Percentiles rank a stretch among this genome's conserved stretches.
phyloP scores from a whole-genome alignment of 2,329 filamentous ascomycete species.

The Hysterium pulicare region DNA sequence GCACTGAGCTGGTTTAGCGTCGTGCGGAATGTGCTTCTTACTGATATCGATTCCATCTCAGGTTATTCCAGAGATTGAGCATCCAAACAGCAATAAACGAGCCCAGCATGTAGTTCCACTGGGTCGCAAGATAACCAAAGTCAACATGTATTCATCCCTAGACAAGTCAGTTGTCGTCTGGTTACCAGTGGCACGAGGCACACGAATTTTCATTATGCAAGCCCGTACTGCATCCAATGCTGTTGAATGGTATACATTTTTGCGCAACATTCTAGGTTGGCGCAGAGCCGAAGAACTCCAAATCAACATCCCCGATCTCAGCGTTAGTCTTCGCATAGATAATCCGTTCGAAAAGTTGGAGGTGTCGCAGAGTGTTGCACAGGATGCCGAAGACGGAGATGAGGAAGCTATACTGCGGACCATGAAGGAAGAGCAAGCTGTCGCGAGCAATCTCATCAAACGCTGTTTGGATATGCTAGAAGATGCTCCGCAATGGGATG shows the following conservation, averaged over 20 bases:
- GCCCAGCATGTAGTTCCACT: conserved; percentile 58
- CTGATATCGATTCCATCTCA: conserved; percentile 15
- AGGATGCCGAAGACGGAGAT: conserved; percentile 43
- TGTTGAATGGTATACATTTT: conserved; percentile 67
- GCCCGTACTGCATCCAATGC: conserved; percentile 59
- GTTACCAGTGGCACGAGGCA: conserved; percentile 52
- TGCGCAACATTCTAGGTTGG: conserved; percentile 59
- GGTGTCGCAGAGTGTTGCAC: conserved; percentile 38
- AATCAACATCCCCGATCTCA: conserved; percentile 62
- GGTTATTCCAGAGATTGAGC: conserved; percentile 60
- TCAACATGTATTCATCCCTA: conserved; percentile 63
- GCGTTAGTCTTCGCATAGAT: conserved; percentile 55
- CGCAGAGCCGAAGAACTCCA: conserved; percentile 54
- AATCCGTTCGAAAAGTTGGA: conserved; percentile 58
- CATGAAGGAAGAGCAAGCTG: conserved; percentile 52
- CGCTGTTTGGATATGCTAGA: conserved; percentile 59
- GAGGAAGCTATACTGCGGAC: conserved; percentile 46
- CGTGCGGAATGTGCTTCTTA: no score
- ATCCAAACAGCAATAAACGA: conserved; percentile 49
- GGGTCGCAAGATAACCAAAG: conserved; percentile 50
- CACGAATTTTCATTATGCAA: conserved; percentile 58
- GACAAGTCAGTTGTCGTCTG: conserved; percentile 67
- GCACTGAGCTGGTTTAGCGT: no score
- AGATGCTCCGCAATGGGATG: conserved; percentile 56
- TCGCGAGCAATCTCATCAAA: conserved; percentile 55